These are phyloP conservation scores for Cutaneotrichosporon mucoides DNA, from an alignment of 1,284 basidiomycete genomes.

Conservation along the genomic window DNA sequence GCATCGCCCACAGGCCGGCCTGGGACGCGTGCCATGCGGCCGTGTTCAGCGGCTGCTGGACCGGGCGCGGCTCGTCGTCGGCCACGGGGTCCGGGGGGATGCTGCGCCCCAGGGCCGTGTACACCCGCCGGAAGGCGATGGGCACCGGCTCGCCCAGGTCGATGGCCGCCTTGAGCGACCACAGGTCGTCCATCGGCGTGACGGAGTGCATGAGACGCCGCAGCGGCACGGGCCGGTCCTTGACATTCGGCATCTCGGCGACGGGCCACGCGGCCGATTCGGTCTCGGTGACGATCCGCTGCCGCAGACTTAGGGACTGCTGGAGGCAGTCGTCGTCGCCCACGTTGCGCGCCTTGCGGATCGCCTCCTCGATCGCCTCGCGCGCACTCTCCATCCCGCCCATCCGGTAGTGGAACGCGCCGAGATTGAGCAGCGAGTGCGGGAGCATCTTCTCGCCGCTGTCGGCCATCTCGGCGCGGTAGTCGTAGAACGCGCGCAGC, in stretches of 20 bases:
- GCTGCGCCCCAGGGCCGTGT: slow-evolving; percentile 25
- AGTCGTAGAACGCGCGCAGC: slow-evolving; percentile 44
- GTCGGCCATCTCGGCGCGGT: slow-evolving; percentile 6
- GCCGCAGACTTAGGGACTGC: slow-evolving; percentile 36
- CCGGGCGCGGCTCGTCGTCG: slow-evolving; percentile 4
- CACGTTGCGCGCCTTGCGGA: slow-evolving; percentile 40
- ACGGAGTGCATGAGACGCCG: slow-evolving; percentile 22
- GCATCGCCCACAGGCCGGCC: slow-evolving; percentile 34
- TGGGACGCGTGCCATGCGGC: slow-evolving; percentile 39
- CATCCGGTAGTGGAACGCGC: slow-evolving; percentile 42
- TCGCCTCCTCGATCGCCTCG: slow-evolving; percentile 42
- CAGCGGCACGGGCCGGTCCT: slow-evolving; percentile 18
- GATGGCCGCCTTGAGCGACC: slow-evolving; percentile 40
- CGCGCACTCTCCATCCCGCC: slow-evolving; percentile 38
- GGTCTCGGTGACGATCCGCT: slow-evolving; percentile 27
- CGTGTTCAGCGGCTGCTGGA: slow-evolving; percentile 17
- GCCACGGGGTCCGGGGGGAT: neutral
- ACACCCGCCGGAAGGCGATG: slow-evolving; percentile 37
- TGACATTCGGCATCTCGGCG: slow-evolving; percentile 20
- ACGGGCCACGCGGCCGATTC: slow-evolving; percentile 11
- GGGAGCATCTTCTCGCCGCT: slow-evolving; percentile 27
- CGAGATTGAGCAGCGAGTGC: slow-evolving; percentile 47
- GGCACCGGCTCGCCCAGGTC: slow-evolving; percentile 46
- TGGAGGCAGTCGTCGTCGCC: slow-evolving; percentile 42
- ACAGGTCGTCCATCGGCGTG: slow-evolving; percentile 43